Conservation (phyloP, 176 grass and related monocot genomes). For the Musa schizocarpa region DNA sequence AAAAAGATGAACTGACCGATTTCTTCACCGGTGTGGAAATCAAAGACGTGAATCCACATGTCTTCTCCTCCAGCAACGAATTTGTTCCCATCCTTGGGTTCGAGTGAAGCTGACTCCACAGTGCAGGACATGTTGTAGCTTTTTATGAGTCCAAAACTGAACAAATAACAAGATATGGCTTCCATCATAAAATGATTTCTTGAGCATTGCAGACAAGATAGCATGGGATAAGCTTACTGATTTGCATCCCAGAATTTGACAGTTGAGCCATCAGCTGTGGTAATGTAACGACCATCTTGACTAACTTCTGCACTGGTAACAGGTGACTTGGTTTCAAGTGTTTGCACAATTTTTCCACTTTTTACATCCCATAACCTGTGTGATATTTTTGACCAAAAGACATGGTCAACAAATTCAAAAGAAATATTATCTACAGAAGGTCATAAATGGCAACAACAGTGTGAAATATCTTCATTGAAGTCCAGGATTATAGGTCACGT, state of each 20-base stretch:
- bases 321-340: constrained; percentile 88
- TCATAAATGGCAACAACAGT: too few species aligned
- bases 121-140: constrained; percentile 92
- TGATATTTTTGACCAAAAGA: neutral
- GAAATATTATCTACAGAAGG: too few species aligned
- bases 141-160: constrained; percentile 92
- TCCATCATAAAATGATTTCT: neutral
- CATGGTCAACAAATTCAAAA: neutral
- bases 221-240: constrained; percentile 36
- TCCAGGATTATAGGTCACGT: too few species aligned
- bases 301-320: constrained; percentile 96
- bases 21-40: constrained; percentile 96
- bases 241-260: constrained; percentile 97
- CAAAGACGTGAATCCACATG: constrained; percentile 87
- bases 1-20: constrained; percentile 42
- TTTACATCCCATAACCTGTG: constrained; percentile 87
- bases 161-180: neutral
- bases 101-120: constrained; percentile 92
- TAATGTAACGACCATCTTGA: constrained; percentile 87
- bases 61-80: constrained; percentile 96
- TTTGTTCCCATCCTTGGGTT: constrained; percentile 71
- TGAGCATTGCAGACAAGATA: neutral
- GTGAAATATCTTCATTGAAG: too few species aligned
- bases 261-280: constrained; percentile 83
- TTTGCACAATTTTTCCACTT: constrained; percentile 88